Conservation (phyloP, 2,329 filamentous ascomycete species). For the Onygena corvina region DNA sequence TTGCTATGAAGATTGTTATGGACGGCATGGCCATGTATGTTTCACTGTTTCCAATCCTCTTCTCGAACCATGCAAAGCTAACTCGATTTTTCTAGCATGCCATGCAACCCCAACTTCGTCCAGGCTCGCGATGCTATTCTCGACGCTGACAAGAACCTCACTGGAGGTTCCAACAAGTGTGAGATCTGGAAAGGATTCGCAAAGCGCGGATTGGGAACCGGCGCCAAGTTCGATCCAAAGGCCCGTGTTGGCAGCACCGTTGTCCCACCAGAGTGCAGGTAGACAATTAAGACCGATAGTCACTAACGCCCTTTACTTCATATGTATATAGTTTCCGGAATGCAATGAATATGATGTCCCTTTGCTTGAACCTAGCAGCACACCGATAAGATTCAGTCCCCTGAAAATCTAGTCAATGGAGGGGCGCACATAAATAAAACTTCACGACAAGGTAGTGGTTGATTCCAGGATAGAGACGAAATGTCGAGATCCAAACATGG, state of each 20-base stretch:
- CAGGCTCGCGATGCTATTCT: conserved; percentile 14
- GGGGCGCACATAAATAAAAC: too few relatives aligned
- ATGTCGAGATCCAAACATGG: too few relatives aligned
- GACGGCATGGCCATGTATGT: conserved; percentile 15
- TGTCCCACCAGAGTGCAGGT: conserved; percentile 1
- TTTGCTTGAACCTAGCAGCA: too few relatives aligned
- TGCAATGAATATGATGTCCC: conserved; percentile 3
- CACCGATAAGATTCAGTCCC: too few relatives aligned
- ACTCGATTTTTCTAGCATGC: conserved; percentile 6
- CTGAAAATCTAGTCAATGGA: not conserved
- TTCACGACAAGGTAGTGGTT: too few relatives aligned
- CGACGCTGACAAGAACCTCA: conserved; percentile 13
- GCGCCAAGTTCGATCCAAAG: not conserved
- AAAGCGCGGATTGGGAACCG: conserved; percentile 11
- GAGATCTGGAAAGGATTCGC: conserved; percentile 14
- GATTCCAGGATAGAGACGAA: not conserved
- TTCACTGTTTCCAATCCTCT: not conserved
- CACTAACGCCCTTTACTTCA: not conserved
- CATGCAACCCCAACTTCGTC: conserved; percentile 16
- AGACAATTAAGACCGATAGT: not conserved
- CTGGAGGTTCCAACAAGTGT: conserved; percentile 11
- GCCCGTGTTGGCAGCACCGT: not conserved
- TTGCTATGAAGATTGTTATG: conserved; percentile 14
- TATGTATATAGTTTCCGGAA: not conserved
- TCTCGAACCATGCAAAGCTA: not conserved